Evolutionary conservation across 1,139 yeast species (phyloP), one percentile per base, ranked within the genome.

Genomic region (Debaryomycetaceae sp.): DNA sequence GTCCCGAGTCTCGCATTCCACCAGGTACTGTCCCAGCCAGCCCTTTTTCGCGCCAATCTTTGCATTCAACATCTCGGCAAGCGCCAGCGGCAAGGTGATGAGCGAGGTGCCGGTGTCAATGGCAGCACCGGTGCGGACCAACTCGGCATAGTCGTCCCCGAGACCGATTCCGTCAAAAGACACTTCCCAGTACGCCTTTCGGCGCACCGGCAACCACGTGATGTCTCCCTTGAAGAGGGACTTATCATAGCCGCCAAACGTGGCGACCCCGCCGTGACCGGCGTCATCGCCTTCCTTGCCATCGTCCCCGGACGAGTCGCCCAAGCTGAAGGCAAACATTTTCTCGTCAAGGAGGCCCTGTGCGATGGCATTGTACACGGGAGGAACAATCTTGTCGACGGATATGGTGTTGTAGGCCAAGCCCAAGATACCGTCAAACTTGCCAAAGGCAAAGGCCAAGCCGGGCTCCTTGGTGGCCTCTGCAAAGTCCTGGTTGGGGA

Each of bases 151-250:
- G 60, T 90, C 95, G 40, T 79, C 80, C 45, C 98, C 98, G 38
- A 90, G 69, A 23, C 87, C 83, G 51, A 90, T 66, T 45, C 95
- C 87, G 45, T 85, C 85, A 42, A 90, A 79, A 40, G 80, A 72
- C 36, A 90, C 98, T 67, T 90, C 98, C 98, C 98, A 90, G 72
- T 90, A 90, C 23, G 97, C 98, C 76, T 87, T 83, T 71, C 98
- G 83, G 67, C 98, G 85, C 37, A 90, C 92, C 34, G 98, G 98
- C 58, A 90, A 72, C 82, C 93, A 86, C 31, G 90, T 80, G 45
- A 90, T 68, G 44, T 87, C 74, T 39, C 98, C 98, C 28, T 62
- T 59, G 58, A 64, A 85, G 50, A 75, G 71, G 37, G 75, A 53
- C 41, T 75, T 68, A 53, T 87, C 96, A 44, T 77, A 67, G 39